Conservation (phyloP, 768 basidiomycete genomes). For the Lactarius hatsudake region DNA sequence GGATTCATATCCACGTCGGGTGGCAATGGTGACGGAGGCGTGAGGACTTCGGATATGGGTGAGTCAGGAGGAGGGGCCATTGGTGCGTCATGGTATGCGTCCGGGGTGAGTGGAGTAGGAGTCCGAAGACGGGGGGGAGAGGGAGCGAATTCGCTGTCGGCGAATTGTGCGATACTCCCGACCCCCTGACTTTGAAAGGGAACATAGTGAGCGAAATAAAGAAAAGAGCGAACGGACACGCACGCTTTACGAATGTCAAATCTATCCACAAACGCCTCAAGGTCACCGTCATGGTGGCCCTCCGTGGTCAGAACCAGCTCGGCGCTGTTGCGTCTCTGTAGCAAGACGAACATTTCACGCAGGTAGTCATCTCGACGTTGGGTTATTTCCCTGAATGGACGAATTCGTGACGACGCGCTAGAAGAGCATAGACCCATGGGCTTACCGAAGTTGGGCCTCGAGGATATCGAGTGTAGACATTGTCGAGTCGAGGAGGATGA, state of each 20-base stretch:
- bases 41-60: conserved; percentile 29
- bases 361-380: conserved; percentile 68
- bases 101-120: conserved; percentile 15
- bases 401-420: background rate
- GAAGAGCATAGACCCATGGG: background rate
- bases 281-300: conserved; percentile 38
- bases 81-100: conserved; percentile 6
- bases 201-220: conserved; percentile 15
- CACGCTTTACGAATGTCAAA: conserved; percentile 56
- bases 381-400: conserved; percentile 50
- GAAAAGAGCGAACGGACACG: conserved; percentile 28
- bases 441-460: conserved; percentile 26
- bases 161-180: conserved; percentile 33
- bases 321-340: conserved; percentile 50
- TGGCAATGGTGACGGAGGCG: conserved; percentile 24
- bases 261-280: conserved; percentile 53
- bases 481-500: background rate
- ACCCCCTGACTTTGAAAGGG: conserved; percentile 35
- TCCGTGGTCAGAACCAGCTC: conserved; percentile 43
- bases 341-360: conserved; percentile 66
- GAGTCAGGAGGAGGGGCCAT: conserved; percentile 23
- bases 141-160: conserved; percentile 30
- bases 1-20: conserved; percentile 4
- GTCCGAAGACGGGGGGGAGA: conserved; percentile 20
- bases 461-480: conserved; percentile 16